Base-by-base conservation (phyloP, 2,329 filamentous ascomycete genomes). In the Penicillium sp. region DNA sequence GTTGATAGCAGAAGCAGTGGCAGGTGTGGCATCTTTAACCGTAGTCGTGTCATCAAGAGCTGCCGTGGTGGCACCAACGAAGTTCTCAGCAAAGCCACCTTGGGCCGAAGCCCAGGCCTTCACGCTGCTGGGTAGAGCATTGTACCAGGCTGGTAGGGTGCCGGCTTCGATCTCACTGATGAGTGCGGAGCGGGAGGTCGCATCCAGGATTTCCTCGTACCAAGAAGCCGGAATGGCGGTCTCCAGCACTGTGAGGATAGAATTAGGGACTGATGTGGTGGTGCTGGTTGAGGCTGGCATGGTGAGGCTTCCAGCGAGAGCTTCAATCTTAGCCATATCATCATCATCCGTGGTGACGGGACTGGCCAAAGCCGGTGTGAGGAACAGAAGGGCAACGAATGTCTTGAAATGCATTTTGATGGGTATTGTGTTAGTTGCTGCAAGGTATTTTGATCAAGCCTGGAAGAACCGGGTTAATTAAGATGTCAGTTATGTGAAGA, bases 141-240 rank as follows among this genome's bases (percentile, higher is more conserved):
- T 54, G 44, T 69, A 72, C 70, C 70, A 72, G 24, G 48, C 51
- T 1, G 70, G 68, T 10, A 57, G 64, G 45, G 65, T 54, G 24
- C 68, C 67, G n/a, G 63, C 54, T 11, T 62, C 45, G 16, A 58
- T 60, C 45, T 58, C 69, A 29, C 59, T 62, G 29, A 61, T 37
- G 16, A 73, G 24, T 1, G 67, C 65, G 3, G 63, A 63, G 21
- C 55, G 57, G 16, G 58, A 60, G 5, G 56, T 37, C 2, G 64
- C 62, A 50, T 70, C 61, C 8, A 56, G 27, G 14, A 72, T 21
- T 16, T 66, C 49, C 0, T 56, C 54, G 6, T 69, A 45, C 16
- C 62, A 66, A 2, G 65, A 67, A 21, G 52, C 35, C 1, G 71
- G 71, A 6, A 73, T 48, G 11, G 65, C 69, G 14, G 70, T 71